Evolutionary conservation across 176 grass and related monocot genomes (phyloP).

Genomic region (Echinochloa phyllopogon): DNA sequence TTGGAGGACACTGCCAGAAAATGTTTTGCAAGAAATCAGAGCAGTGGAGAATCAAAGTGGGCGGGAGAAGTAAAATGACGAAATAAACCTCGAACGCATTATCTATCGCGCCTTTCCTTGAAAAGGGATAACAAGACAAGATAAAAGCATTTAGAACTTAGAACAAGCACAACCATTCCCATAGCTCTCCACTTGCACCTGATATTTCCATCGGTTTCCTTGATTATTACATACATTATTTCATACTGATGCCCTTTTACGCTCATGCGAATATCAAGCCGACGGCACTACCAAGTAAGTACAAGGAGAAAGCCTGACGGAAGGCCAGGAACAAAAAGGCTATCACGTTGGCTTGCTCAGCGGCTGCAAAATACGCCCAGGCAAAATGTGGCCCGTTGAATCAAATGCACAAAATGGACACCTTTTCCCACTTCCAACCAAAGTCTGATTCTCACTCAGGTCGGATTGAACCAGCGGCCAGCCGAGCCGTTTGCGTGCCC

Average conservation of each 20-base stretch:
- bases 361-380: constrained; percentile 52
- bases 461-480: constrained; percentile 67
- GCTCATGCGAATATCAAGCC: constrained; percentile 51
- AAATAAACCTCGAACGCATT: neutral
- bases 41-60: neutral
- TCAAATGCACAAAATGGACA: constrained; percentile 48
- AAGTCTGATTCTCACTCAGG: constrained; percentile 42
- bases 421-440: constrained; percentile 39
- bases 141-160: constrained; percentile 31
- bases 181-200: constrained; percentile 61
- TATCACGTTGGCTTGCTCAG: constrained; percentile 61
- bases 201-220: constrained; percentile 65
- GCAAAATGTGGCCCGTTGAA: constrained; percentile 46
- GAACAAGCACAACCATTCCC: constrained; percentile 61
- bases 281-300: constrained; percentile 62
- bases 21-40: neutral
- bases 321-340: constrained; percentile 62
- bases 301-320: constrained; percentile 49
- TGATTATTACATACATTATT: constrained; percentile 57
- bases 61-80: neutral
- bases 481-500: constrained; percentile 54
- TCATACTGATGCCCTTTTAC: constrained; percentile 49
- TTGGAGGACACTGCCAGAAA: neutral
- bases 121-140: neutral
- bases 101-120: constrained; percentile 19